These are phyloP conservation scores for Volutella citrinella DNA, from an alignment of 2,329 filamentous ascomycete species.

Conservation along the genomic window DNA sequence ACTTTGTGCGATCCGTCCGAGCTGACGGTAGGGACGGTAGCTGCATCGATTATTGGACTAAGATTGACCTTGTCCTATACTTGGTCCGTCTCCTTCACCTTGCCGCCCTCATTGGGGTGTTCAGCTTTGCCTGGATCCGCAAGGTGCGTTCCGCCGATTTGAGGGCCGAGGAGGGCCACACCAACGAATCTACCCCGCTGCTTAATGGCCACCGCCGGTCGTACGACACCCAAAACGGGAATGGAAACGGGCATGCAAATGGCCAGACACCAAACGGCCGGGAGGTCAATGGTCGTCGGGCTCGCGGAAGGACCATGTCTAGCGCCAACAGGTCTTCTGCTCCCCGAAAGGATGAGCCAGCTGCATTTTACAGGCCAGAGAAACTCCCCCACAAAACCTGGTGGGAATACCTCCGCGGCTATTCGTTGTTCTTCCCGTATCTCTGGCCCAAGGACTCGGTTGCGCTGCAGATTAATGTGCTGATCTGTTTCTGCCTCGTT, in stretches of 20 bases:
- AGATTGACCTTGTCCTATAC: conserved; percentile 63
- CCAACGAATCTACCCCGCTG: conserved; percentile 62
- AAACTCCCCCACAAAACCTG: conserved; percentile 85
- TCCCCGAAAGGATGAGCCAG: conserved; percentile 56
- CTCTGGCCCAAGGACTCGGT: conserved; percentile 84
- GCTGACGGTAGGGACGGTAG: conserved; percentile 24
- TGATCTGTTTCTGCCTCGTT: conserved; percentile 79
- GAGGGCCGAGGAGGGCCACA: conserved; percentile 37
- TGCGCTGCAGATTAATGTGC: conserved; percentile 72
- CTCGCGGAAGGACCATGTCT: conserved; percentile 34
- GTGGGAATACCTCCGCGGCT: conserved; percentile 94
- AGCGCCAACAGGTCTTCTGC: conserved; percentile 35
- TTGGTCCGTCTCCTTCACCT: conserved; percentile 67
- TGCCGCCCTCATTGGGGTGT: conserved; percentile 52
- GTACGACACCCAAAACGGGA: conserved; percentile 33
- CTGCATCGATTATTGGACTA: conserved; percentile 38
- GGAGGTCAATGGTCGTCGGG: conserved; percentile 27
- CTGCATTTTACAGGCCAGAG: conserved; percentile 85
- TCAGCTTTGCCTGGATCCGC: conserved; percentile 39
- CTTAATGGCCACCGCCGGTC: conserved; percentile 43
- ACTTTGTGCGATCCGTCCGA: conserved; percentile 50
- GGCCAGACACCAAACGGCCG: conserved; percentile 16
- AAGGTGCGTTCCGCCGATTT: conserved; percentile 37
- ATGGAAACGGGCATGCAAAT: conserved; percentile 21
- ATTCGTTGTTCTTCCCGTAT: conserved; percentile 92